Base-by-base conservation (phyloP, 257 asterid species). In the Gentiana macrophylla region DNA sequence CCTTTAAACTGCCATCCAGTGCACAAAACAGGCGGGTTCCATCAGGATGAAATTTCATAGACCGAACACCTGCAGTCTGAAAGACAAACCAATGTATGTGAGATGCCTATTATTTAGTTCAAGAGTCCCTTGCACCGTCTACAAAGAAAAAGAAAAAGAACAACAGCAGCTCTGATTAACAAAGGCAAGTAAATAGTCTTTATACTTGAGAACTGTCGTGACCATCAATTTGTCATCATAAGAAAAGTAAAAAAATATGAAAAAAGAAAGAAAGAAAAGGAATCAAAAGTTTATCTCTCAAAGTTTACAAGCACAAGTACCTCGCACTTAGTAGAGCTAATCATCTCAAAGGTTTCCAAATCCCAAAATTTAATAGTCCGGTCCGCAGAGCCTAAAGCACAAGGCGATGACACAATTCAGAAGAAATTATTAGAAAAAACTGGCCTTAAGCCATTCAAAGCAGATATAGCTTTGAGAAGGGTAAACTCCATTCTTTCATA, bases 291-390 rank as follows among this genome's bases (percentile, higher is more conserved):
- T 52, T 12, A 13, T 8, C 43, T 15, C 34, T 32, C 32, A 33
- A 57, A 54, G 59, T 48, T 33, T 52, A 13, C 34, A 66, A 61
- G 49, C 63, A 61, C 52, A 56, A 52, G 56, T 72, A 92, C 99
- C 95, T 92, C 97, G 62, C 86, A 83, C 65, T 82, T 74, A 60
- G 95, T 77, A 61, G 99, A 85, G 73, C 97, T 97, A 75, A 88
- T 92, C 94, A 92, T 78, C 82, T 92, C 99, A 74, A 92, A 92
- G 48, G 97, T 92, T 81, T 92, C 99, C 74, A 92, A 74, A 79
- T 92, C 99, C 99, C 99, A 92, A 74, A 92, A 92, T 64, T 92
- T 85, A 35, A 92, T 94, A 45, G 97, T 88, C 70, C 81, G 83
- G 73, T 92, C 99, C 10, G 97, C 99, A 44, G 99, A 92, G 73